Evolutionary conservation across 371 early-diverging fungal species (phyloP).

Genomic region (Dichotomocladium elegans): DNA sequence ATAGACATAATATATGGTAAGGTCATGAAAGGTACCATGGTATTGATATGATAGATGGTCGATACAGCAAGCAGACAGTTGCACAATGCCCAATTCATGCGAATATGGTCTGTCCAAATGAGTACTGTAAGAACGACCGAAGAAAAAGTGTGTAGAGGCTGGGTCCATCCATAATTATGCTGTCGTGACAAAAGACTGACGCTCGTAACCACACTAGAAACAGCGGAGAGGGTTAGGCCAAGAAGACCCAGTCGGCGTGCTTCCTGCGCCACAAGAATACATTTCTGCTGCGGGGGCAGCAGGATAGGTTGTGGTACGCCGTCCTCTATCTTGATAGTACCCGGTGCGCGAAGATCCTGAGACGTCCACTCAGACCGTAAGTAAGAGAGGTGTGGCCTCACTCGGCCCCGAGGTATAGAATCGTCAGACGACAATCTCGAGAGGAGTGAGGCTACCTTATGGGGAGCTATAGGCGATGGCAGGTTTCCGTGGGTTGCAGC

Average conservation of each 20-base stretch:
- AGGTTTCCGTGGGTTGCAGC: slow-evolving; percentile 26
- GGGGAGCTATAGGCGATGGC: no score
- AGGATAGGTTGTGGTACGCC: slow-evolving; percentile 2
- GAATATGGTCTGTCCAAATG: background rate
- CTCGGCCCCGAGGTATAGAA: slow-evolving; percentile 5
- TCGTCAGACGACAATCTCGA: slow-evolving; percentile 14
- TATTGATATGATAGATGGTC: no score
- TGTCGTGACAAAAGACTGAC: background rate
- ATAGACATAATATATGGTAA: background rate
- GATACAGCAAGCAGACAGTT: background rate
- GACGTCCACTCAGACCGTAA: slow-evolving; percentile 27
- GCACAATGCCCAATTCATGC: background rate
- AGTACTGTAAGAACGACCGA: background rate
- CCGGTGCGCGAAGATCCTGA: slow-evolving; percentile 4
- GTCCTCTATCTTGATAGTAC: background rate
- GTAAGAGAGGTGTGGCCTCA: slow-evolving; percentile 23
- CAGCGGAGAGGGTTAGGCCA: background rate
- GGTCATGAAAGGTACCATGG: background rate
- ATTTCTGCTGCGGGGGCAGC: background rate
- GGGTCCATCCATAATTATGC: background rate
- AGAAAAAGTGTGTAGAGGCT: background rate
- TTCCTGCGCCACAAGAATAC: background rate
- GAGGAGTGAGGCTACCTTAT: slow-evolving; percentile 15
- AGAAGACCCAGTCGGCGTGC: background rate
- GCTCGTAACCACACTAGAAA: background rate